Percentiles rank a stretch among this genome's conserved stretches.
These are phyloP conservation scores for Flaveria linearis DNA, from an alignment of 129 eudicot genomes.

Conservation along the genomic window DNA sequence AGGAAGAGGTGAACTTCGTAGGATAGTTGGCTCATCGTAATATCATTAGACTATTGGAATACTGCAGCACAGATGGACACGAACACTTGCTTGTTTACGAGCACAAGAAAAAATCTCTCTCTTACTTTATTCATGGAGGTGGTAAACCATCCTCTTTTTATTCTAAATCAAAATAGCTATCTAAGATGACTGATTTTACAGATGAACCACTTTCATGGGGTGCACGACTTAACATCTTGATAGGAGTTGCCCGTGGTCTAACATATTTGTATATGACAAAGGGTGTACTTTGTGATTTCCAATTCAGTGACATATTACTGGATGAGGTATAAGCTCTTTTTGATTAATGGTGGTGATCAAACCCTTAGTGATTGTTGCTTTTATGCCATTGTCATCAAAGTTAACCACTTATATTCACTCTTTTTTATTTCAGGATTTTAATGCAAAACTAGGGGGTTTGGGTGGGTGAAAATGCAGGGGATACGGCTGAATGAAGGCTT, in stretches of 20 bases:
- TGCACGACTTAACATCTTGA: slow-evolving; percentile 21
- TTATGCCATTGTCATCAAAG: neutral
- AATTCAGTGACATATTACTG: neutral
- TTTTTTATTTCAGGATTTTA: slow-evolving; percentile 28
- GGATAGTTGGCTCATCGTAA: slow-evolving; percentile 25
- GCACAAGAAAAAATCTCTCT: neutral
- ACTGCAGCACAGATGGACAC: neutral
- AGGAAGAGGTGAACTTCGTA: slow-evolving; percentile 27
- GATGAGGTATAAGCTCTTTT: slow-evolving; percentile 21
- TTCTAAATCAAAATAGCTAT: neutral
- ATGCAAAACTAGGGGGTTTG: slow-evolving; percentile 39
- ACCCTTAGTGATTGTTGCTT: neutral
- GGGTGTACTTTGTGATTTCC: no score
- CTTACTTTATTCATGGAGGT: no score
- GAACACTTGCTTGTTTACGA: slow-evolving; percentile 16
- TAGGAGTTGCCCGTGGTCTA: slow-evolving; percentile 32
- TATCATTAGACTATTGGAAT: slow-evolving; percentile 27
- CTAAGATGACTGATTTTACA: slow-evolving; percentile 12
- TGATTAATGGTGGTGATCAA: neutral
- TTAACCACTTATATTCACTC: neutral
- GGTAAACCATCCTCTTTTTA: no score
- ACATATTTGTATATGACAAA: no score
- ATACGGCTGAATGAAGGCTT: no score
- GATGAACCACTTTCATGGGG: slow-evolving; percentile 33
- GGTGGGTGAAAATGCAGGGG: neutral